phyloP scores from a whole-genome alignment of 2,329 filamentous ascomycete species.

The Laburnicola sp. region DNA sequence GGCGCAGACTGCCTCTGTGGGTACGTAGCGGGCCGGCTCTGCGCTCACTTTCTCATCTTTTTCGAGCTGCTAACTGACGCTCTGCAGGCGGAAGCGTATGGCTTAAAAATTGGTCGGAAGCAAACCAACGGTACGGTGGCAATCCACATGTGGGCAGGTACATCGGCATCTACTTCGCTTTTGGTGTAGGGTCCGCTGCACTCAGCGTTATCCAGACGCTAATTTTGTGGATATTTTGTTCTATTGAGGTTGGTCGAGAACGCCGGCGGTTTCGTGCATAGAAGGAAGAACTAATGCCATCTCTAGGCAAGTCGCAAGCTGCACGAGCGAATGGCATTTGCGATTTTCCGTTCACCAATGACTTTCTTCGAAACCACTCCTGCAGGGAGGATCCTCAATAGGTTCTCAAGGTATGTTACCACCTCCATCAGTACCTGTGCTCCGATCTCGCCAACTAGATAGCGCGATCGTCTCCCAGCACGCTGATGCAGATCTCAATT shows the following conservation, averaged over 20 bases:
- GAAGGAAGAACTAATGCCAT: constrained; percentile 27
- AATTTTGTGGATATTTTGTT: constrained; percentile 99
- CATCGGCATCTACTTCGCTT: constrained; percentile 92
- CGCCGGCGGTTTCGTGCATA: constrained; percentile 15
- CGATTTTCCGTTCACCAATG: constrained; percentile 98
- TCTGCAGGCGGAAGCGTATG: constrained; percentile 75
- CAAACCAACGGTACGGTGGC: constrained; percentile 66
- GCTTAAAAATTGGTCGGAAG: constrained; percentile 91
- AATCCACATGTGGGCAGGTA: constrained; percentile 85
- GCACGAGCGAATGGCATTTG: constrained; percentile 94
- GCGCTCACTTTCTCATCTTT: constrained; percentile 25
- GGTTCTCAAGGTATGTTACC: constrained; percentile 78
- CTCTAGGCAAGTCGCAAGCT: constrained; percentile 84
- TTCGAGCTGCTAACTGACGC: constrained; percentile 24
- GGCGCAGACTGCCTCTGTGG: constrained; percentile 80
- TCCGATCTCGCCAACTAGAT: constrained; percentile 1
- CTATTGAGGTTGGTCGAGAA: constrained; percentile 75
- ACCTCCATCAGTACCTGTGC: neutral
- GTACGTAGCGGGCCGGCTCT: constrained; percentile 50
- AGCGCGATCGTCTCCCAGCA: neutral
- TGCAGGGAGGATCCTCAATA: constrained; percentile 91
- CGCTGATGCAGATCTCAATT: no score
- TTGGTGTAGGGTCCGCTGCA: constrained; percentile 82
- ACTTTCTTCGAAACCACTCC: constrained; percentile 98
- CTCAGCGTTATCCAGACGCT: constrained; percentile 90